phyloP scores from a whole-genome alignment of 129 eudicot species.

The Erigeron canadensis region DNA sequence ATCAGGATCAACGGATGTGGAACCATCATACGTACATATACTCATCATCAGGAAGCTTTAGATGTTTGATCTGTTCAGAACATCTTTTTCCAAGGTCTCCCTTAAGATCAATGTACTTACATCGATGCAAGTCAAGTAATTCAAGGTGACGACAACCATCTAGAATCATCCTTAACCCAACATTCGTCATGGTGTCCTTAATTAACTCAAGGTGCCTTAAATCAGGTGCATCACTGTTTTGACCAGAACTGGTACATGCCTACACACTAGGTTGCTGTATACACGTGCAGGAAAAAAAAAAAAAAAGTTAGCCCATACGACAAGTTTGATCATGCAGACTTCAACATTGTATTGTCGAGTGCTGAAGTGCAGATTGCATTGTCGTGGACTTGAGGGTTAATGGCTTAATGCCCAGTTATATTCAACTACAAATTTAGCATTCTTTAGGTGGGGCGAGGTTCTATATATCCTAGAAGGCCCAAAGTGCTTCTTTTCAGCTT shows the following conservation, averaged over 20 bases:
- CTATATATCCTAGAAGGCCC: no score
- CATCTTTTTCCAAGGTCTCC: neutral
- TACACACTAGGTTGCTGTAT: neutral
- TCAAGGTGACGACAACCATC: conserved; percentile 19
- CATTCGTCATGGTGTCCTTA: neutral
- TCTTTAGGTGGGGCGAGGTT: no score
- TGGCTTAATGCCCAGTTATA: no score
- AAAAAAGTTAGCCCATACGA: no score
- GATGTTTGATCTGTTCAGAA: neutral
- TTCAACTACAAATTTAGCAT: no score
- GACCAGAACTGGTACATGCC: neutral
- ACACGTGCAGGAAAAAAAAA: neutral
- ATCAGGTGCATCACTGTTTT: neutral
- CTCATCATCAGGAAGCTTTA: conserved; percentile 4
- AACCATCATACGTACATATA: no score
- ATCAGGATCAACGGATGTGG: no score
- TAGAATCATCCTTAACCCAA: conserved; percentile 14
- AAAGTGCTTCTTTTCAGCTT: no score
- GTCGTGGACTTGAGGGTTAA: no score
- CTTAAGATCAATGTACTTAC: neutral
- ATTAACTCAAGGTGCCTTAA: conserved; percentile 17
- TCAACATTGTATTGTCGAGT: no score
- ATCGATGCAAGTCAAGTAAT: neutral
- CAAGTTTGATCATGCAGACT: no score
- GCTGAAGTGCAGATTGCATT: no score